phyloP scores from a whole-genome alignment of 306 rosid genomes.

The Gastrolobium bilobum region DNA sequence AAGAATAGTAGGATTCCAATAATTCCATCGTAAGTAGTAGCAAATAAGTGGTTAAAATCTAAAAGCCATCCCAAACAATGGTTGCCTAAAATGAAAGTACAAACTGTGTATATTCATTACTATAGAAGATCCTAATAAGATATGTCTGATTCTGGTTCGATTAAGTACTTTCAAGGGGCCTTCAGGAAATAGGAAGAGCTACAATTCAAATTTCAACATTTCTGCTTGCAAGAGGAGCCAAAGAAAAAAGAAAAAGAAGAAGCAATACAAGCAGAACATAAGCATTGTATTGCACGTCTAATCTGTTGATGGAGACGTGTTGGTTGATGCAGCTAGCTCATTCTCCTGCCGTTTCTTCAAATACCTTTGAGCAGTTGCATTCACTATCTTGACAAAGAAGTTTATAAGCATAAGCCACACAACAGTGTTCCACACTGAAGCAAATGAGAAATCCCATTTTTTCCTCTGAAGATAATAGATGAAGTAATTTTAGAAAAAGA shows the following conservation, averaged over 20 bases:
- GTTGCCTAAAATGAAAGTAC: slow-evolving; percentile 47
- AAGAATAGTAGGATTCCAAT: slow-evolving; percentile 61
- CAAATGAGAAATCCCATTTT: slow-evolving; percentile 87
- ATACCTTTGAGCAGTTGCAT: slow-evolving; percentile 83
- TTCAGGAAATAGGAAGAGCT: slow-evolving; percentile 37
- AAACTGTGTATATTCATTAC: slow-evolving; percentile 48
- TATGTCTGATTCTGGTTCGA: slow-evolving; percentile 8
- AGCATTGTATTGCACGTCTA: slow-evolving; percentile 48
- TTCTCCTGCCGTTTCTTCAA: slow-evolving; percentile 79
- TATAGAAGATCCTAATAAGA: slow-evolving; percentile 59
- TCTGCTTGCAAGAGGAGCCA: slow-evolving; percentile 48
- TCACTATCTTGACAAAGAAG: slow-evolving; percentile 90
- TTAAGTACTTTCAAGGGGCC: slow-evolving; percentile 46
- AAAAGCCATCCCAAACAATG: slow-evolving; percentile 59
- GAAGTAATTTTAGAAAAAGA: background rate
- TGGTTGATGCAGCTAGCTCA: slow-evolving; percentile 60
- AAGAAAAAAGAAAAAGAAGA: background rate
- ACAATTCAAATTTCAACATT: slow-evolving; percentile 47
- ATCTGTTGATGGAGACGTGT: slow-evolving; percentile 49
- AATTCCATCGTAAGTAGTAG: slow-evolving; percentile 50
- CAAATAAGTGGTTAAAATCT: slow-evolving; percentile 55
- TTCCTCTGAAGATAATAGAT: slow-evolving; percentile 53
- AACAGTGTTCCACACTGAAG: slow-evolving; percentile 84
- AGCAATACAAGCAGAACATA: slow-evolving; percentile 44
- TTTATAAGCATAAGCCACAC: slow-evolving; percentile 99